phyloP scores from a whole-genome alignment of 202 grass and related monocot species.

The Sporobolus alterniflorus region DNA sequence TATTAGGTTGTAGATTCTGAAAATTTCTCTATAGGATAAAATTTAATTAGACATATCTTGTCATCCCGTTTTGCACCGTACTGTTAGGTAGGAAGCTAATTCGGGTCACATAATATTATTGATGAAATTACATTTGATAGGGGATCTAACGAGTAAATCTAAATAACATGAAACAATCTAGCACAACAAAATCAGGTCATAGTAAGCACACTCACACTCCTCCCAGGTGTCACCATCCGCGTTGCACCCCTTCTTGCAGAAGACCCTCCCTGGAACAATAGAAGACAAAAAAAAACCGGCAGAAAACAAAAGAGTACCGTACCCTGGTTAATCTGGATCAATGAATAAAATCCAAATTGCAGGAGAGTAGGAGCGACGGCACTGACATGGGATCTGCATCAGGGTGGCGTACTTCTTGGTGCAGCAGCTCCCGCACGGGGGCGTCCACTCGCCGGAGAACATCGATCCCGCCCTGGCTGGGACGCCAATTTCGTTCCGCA shows the following conservation, averaged over 20 bases:
- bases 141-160: not conserved
- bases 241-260: conserved; percentile 98
- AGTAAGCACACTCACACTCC: conserved; percentile 60
- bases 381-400: conserved; percentile 89
- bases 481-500: conserved; percentile 8
- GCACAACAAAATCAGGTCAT: not conserved
- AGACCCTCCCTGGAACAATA: conserved; percentile 88
- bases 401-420: conserved; percentile 96
- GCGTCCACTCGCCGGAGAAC: conserved; percentile 86
- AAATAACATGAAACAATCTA: not conserved
- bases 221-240: conserved; percentile 95
- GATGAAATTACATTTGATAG: not conserved
- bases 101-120: not conserved
- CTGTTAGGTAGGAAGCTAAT: not conserved
- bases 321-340: not conserved
- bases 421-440: conserved; percentile 84
- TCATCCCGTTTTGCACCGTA: not conserved
- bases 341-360: not conserved
- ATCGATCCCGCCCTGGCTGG: conserved; percentile 32
- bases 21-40: not conserved
- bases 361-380: not conserved
- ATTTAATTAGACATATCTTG: not conserved
- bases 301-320: no score
- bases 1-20: not conserved
- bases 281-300: no score